Percentiles rank a stretch among this genome's conserved stretches.
Conservation (phyloP, 2,329 filamentous ascomycete genomes). For the Waltergamsia citrina region DNA sequence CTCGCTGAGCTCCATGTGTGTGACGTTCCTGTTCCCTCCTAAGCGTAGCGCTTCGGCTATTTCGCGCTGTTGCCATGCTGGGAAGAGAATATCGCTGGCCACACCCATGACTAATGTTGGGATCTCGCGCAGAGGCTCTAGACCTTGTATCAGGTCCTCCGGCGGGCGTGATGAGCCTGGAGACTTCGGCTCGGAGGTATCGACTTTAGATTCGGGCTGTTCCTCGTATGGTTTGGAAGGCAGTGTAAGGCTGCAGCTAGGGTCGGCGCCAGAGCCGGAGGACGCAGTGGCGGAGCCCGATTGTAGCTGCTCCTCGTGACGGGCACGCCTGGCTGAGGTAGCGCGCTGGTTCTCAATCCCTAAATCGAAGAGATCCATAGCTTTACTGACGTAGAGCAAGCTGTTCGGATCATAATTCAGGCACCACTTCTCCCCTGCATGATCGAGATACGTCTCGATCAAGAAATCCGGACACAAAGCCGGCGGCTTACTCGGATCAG, state of each 20-base stretch:
- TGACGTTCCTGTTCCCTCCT: slow-evolving; percentile 71
- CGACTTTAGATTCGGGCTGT: slow-evolving; percentile 38
- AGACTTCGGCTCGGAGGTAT: slow-evolving; percentile 12
- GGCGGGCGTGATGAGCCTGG: slow-evolving; percentile 48
- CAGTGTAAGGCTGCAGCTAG: slow-evolving; percentile 66
- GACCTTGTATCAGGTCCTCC: slow-evolving; percentile 67
- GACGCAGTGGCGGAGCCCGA: slow-evolving; percentile 38
- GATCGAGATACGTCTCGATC: slow-evolving; percentile 96
- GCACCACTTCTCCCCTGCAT: slow-evolving; percentile 97
- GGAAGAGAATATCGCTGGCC: slow-evolving; percentile 91
- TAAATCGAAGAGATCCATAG: slow-evolving; percentile 96
- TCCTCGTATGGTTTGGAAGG: slow-evolving; percentile 82
- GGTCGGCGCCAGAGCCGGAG: slow-evolving; percentile 38
- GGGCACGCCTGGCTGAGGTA: slow-evolving; percentile 50
- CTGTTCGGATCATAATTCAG: slow-evolving; percentile 95
- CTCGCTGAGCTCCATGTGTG: slow-evolving; percentile 85
- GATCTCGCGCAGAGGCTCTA: slow-evolving; percentile 62
- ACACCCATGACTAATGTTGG: slow-evolving; percentile 88
- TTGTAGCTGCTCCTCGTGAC: slow-evolving; percentile 45
- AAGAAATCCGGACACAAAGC: slow-evolving; percentile 96
- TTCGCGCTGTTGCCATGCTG: slow-evolving; percentile 95
- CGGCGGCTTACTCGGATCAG: slow-evolving; percentile 77
- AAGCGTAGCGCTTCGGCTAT: slow-evolving; percentile 74
- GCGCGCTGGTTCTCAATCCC: slow-evolving; percentile 60
- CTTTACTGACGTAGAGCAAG: slow-evolving; percentile 91